These are phyloP conservation scores for Oxyria digyna DNA, from an alignment of 148 eudicot species.

Conservation along the genomic window DNA sequence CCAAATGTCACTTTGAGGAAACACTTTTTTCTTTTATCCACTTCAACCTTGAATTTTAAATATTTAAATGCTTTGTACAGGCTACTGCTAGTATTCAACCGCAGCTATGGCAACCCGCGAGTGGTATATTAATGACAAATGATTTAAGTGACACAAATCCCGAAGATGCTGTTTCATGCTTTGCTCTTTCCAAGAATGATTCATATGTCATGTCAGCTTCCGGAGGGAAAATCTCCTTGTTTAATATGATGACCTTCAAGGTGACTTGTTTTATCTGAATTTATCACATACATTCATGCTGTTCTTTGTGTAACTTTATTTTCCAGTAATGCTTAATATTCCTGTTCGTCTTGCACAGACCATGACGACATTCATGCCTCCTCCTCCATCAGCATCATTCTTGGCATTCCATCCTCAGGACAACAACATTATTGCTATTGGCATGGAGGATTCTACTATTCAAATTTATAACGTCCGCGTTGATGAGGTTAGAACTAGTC, in stretches of 20 bases:
- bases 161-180: conserved; percentile 77
- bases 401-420: conserved; percentile 84
- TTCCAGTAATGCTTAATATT: background rate
- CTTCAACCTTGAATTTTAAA: background rate
- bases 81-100: conserved; percentile 64
- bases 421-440: conserved; percentile 84
- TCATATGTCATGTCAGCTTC: conserved; percentile 90
- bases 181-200: conserved; percentile 85
- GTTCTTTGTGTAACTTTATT: background rate
- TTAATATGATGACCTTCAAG: conserved; percentile 87
- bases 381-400: conserved; percentile 90
- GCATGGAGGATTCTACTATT: conserved; percentile 85
- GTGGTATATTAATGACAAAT: conserved; percentile 79
- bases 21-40: background rate
- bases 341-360: conserved; percentile 34
- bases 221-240: conserved; percentile 78
- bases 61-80: conserved; percentile 16
- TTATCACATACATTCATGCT: background rate
- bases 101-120: conserved; percentile 76
- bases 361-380: conserved; percentile 80
- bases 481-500: conserved; percentile 44
- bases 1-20: conserved; percentile 6
- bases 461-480: conserved; percentile 78
- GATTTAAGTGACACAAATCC: conserved; percentile 57
- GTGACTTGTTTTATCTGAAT: conserved; percentile 15